phyloP scores from a whole-genome alignment of 208 protist species.

The Acanthamoeba culbertsoni region DNA sequence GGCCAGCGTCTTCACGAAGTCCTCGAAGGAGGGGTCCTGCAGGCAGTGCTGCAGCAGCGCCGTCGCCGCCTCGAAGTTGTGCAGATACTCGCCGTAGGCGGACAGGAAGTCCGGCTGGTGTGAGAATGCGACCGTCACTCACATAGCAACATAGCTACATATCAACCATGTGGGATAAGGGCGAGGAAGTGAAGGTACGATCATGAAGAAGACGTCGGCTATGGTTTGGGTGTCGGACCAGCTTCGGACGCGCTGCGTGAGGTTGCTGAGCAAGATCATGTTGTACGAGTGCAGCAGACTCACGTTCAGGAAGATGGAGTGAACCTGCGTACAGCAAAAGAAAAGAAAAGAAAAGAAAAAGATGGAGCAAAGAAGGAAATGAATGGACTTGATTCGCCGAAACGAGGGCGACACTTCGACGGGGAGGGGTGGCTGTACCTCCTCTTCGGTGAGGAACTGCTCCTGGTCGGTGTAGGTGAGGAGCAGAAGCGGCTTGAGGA shows the following conservation, averaged over 20 bases:
- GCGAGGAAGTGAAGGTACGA: neutral
- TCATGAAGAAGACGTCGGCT: conserved; percentile 15
- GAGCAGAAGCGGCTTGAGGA: conserved; percentile 37
- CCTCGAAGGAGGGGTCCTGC: conserved; percentile 3
- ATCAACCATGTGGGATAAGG: neutral
- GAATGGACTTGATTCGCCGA: too few species aligned
- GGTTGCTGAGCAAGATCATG: conserved; percentile 12
- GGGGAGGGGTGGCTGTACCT: neutral
- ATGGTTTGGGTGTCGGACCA: conserved; percentile 8
- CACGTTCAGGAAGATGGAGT: conserved; percentile 59
- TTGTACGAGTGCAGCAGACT: conserved; percentile 47
- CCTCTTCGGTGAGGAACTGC: conserved; percentile 51
- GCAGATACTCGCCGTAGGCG: conserved; percentile 48
- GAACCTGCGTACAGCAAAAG: neutral
- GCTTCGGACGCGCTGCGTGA: neutral
- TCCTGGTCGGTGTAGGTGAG: neutral
- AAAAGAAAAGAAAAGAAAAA: neutral
- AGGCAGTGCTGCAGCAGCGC: conserved; percentile 29
- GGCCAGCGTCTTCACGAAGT: neutral
- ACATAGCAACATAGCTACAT: neutral
- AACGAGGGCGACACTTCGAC: too few species aligned
- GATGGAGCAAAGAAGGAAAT: neutral
- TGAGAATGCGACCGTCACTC: neutral
- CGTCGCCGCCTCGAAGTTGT: conserved; percentile 47
- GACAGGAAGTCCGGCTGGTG: neutral